phyloP scores from a whole-genome alignment of 306 rosid species.

The Dicorynia guianensis region DNA sequence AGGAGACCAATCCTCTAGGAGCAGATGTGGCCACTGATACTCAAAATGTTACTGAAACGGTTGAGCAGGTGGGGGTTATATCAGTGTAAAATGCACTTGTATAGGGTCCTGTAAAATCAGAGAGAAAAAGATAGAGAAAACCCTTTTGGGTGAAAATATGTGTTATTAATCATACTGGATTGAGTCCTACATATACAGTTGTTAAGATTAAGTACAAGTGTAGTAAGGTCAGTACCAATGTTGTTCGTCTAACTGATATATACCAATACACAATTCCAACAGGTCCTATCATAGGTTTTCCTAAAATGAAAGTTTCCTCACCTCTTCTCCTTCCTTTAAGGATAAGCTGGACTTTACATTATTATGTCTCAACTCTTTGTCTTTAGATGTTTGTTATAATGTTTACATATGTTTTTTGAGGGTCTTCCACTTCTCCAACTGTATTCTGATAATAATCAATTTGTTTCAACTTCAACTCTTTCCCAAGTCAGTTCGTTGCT shows the following conservation, averaged over 20 bases:
- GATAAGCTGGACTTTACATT: neutral
- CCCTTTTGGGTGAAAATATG: too few species aligned
- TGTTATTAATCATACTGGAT: too few species aligned
- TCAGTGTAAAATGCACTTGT: constrained; percentile 28
- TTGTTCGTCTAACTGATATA: too few species aligned
- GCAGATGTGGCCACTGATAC: constrained; percentile 47
- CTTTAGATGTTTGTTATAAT: neutral
- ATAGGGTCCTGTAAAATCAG: neutral
- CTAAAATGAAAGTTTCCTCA: neutral
- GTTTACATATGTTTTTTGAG: neutral
- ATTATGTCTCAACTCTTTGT: neutral
- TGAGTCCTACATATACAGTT: too few species aligned
- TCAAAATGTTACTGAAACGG: constrained; percentile 49
- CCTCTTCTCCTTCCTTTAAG: neutral
- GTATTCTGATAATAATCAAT: neutral
- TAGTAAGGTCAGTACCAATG: too few species aligned
- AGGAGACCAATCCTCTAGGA: constrained; percentile 55
- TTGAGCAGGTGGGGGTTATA: constrained; percentile 49
- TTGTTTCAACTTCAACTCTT: neutral
- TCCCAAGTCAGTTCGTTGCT: neutral
- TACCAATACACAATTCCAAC: too few species aligned
- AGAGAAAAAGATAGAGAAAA: too few species aligned
- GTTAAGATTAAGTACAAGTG: too few species aligned
- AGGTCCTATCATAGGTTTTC: neutral
- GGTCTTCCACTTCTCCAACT: neutral